Percentiles rank a stretch among this genome's conserved stretches.
These are phyloP conservation scores for Cryptococcus maquisensis DNA, from an alignment of 1,284 basidiomycete genomes.

Conservation along the genomic window DNA sequence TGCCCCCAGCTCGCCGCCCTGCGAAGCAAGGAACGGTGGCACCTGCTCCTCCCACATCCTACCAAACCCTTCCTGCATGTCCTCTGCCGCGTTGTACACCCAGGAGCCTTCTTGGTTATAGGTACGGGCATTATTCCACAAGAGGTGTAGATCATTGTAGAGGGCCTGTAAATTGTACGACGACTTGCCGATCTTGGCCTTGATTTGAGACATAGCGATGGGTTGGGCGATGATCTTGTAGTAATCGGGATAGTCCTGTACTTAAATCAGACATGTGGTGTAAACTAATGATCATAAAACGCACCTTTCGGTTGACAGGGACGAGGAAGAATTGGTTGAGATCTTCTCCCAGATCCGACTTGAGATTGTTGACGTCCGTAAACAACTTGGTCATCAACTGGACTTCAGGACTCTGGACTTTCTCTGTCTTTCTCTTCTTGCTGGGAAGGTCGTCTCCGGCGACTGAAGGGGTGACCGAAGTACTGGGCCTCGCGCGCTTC, in stretches of 20 bases:
- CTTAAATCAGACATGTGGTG: too few relatives aligned
- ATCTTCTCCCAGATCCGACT: constrained; percentile 61
- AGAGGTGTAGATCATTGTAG: constrained; percentile 73
- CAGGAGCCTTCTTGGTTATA: constrained; percentile 70
- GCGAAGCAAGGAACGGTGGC: constrained; percentile 8
- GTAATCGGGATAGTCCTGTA: constrained; percentile 73
- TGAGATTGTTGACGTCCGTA: constrained; percentile 49
- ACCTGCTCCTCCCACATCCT: constrained; percentile 49
- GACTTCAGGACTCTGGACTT: constrained; percentile 16
- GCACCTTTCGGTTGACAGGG: constrained; percentile 66
- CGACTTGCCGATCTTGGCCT: constrained; percentile 69
- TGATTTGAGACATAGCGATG: constrained; percentile 82
- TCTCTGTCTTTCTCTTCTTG: constrained; percentile 9
- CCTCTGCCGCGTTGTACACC: constrained; percentile 89
- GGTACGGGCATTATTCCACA: constrained; percentile 88
- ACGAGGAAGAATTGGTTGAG: constrained; percentile 80
- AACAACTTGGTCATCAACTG: constrained; percentile 55
- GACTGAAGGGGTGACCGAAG: constrained; percentile 34
- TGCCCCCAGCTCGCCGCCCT: constrained; percentile 1
- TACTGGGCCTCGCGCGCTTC: constrained; percentile 43
- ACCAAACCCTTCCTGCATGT: constrained; percentile 82
- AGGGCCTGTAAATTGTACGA: constrained; percentile 74
- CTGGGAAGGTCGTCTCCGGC: constrained; percentile 38
- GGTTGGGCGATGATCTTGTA: constrained; percentile 68
- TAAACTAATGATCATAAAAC: constrained; percentile 19